phyloP scores from a whole-genome alignment of 805 yeast species.

The Saccharomycopsis microspora region DNA sequence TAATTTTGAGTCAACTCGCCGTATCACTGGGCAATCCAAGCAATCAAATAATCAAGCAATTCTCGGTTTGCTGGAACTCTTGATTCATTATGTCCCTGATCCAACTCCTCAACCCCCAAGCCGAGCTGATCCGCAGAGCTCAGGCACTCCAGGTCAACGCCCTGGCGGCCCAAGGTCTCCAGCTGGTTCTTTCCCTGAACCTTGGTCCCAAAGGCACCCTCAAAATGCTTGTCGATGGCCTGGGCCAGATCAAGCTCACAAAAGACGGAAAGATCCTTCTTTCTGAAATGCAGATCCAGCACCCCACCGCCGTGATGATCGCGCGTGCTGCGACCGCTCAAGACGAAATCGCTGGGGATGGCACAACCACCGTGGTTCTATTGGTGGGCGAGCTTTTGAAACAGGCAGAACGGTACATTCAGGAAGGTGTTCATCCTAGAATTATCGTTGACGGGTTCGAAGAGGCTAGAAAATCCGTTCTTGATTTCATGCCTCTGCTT shows the following conservation, averaged over 20 bases:
- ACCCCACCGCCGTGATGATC: slow-evolving; percentile 82
- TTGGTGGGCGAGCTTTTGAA: slow-evolving; percentile 89
- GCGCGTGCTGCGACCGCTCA: slow-evolving; percentile 98
- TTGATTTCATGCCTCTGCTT: slow-evolving; percentile 40
- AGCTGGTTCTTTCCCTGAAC: slow-evolving; percentile 82
- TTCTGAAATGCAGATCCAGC: slow-evolving; percentile 93
- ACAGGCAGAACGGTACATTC: slow-evolving; percentile 85
- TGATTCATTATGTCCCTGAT: slow-evolving; percentile 39
- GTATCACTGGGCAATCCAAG: too few species aligned
- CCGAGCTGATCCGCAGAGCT: slow-evolving; percentile 89
- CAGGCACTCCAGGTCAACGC: slow-evolving; percentile 95
- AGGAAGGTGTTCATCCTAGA: slow-evolving; percentile 95
- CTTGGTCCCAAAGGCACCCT: slow-evolving; percentile 96
- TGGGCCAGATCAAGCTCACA: slow-evolving; percentile 89
- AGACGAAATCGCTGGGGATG: slow-evolving; percentile 99
- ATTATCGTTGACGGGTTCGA: slow-evolving; percentile 94
- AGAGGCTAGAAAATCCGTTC: slow-evolving; percentile 64
- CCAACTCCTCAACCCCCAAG: slow-evolving; percentile 91
- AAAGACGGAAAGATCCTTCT: slow-evolving; percentile 93
- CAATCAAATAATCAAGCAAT: too few species aligned
- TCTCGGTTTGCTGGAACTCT: too few species aligned
- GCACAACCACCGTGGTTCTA: slow-evolving; percentile 91
- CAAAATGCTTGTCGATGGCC: slow-evolving; percentile 94
- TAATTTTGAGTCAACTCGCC: too few species aligned
- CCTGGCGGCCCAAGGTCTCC: slow-evolving; percentile 94